Conservation (phyloP, 225 moss, liverwort and hornwort genomes). For the Polytrichum commune region DNA sequence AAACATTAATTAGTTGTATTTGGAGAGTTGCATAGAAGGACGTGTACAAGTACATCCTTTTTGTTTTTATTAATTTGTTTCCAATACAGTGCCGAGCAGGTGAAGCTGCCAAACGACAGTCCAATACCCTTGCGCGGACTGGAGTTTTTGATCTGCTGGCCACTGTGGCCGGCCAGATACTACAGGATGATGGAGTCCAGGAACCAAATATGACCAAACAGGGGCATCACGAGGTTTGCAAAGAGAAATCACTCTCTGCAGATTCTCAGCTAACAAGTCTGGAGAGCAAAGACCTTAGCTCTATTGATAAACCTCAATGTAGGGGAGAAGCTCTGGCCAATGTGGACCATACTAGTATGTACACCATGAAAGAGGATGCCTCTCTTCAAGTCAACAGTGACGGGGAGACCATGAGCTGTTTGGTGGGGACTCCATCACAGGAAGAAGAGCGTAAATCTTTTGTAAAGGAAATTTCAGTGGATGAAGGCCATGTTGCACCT, state of each 20-base stretch:
- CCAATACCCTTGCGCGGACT: conserved; percentile 29
- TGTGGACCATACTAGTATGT: conserved; percentile 15
- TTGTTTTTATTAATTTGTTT: neutral
- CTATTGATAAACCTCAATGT: conserved; percentile 39
- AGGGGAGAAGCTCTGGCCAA: conserved; percentile 5
- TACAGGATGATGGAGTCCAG: conserved; percentile 49
- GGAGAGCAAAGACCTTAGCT: conserved; percentile 35
- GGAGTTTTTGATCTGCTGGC: conserved; percentile 60
- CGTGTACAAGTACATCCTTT: neutral
- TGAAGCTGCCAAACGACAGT: conserved; percentile 43
- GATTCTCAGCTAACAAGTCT: conserved; percentile 46
- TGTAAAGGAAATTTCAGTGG: conserved; percentile 38
- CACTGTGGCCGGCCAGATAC: conserved; percentile 60
- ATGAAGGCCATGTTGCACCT: conserved; percentile 34
- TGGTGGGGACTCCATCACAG: conserved; percentile 29
- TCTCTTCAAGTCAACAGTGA: conserved; percentile 20
- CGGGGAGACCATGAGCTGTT: conserved; percentile 31
- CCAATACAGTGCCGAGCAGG: conserved; percentile 45
- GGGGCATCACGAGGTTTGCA: conserved; percentile 19
- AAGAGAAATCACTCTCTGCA: conserved; percentile 35
- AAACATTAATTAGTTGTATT: too few relatives aligned
- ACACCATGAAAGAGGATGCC: conserved; percentile 14
- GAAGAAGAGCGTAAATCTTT: conserved; percentile 29
- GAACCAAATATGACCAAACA: conserved; percentile 22
- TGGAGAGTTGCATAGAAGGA: neutral